Evolutionary conservation across 441 rosid species (phyloP).

Genomic region (Erysimum cheiri): DNA sequence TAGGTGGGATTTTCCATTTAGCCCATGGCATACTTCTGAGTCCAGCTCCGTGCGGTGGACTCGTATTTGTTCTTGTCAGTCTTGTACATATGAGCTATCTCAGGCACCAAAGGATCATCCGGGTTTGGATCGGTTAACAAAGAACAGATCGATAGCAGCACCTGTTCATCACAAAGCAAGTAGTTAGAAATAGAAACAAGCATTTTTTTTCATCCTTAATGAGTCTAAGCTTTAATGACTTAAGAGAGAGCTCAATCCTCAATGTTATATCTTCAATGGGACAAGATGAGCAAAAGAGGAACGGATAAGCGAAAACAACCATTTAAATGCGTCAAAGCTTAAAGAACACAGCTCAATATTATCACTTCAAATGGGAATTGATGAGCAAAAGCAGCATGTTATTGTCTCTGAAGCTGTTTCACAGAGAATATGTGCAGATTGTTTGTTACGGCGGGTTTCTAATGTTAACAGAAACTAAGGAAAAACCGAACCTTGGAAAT

Average conservation of each 20-base stretch:
- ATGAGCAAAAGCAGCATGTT: background rate
- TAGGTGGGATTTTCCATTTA: slow-evolving; percentile 24
- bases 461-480: background rate
- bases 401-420: background rate
- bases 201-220: background rate
- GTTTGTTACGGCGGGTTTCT: background rate
- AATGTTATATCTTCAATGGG: background rate
- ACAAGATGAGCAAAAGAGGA: background rate
- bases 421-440: background rate
- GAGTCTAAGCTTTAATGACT: background rate
- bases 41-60: slow-evolving; percentile 89
- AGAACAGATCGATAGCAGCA: slow-evolving; percentile 82
- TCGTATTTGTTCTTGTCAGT: slow-evolving; percentile 80
- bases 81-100: slow-evolving; percentile 92
- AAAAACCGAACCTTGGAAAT: slow-evolving; percentile 51
- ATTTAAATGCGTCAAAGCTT: background rate
- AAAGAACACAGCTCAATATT: background rate
- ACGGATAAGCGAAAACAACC: background rate
- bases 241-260: background rate
- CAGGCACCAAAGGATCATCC: slow-evolving; percentile 88
- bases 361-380: background rate
- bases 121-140: slow-evolving; percentile 88
- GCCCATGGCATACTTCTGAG: slow-evolving; percentile 92
- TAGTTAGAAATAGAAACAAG: background rate
- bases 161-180: slow-evolving; percentile 48